These are phyloP conservation scores for Fusarium sp. DNA, from an alignment of 2,329 filamentous ascomycete species.

Conservation along the genomic window DNA sequence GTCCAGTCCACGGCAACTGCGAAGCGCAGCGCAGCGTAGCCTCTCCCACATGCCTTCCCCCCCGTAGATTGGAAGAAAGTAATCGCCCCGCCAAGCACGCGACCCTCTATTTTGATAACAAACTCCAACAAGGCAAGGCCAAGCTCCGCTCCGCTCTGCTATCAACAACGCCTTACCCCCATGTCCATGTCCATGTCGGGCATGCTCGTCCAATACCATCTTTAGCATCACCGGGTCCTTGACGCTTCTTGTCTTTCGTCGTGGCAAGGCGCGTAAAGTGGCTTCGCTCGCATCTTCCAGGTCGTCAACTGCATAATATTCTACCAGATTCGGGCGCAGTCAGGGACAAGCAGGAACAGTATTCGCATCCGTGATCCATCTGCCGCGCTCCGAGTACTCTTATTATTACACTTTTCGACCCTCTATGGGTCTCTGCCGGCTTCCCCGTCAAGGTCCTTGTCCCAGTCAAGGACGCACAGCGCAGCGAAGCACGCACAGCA, in stretches of 20 bases:
- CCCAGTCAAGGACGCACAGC: constrained; percentile 13
- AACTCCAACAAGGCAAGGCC: background rate
- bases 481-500: constrained; percentile 7
- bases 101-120: constrained; percentile 38
- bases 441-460: background rate
- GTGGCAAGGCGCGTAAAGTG: background rate
- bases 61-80: background rate
- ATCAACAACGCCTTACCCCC: background rate
- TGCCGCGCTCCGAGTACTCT: background rate
- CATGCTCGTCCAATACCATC: background rate
- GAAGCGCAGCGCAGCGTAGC: background rate
- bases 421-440: background rate
- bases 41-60: constrained; percentile 16
- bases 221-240: background rate
- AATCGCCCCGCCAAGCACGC: constrained; percentile 33
- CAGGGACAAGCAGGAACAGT: background rate
- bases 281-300: background rate
- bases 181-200: background rate
- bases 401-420: background rate
- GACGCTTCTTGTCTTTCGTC: background rate
- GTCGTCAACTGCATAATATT: background rate
- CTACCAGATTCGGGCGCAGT: background rate
- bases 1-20: constrained; percentile 3
- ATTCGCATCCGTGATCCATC: background rate
- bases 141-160: background rate